Percentiles rank a stretch among this genome's conserved stretches.
These are phyloP conservation scores for Davidsoniella australis DNA, from an alignment of 2,329 filamentous ascomycete genomes.

Conservation along the genomic window DNA sequence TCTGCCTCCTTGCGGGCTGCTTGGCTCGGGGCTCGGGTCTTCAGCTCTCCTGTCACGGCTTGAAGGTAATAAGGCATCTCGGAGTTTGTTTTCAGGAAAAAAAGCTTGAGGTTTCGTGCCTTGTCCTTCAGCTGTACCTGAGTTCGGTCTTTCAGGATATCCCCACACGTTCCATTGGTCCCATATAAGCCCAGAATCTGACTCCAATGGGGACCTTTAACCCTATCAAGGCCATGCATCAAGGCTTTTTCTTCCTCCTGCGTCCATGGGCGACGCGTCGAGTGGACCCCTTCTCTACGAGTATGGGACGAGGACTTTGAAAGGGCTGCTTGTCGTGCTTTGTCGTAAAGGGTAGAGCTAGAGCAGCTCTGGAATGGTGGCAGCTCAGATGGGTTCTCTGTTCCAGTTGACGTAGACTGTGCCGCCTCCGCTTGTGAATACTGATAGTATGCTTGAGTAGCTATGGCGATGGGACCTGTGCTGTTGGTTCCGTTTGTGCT, in stretches of 20 bases:
- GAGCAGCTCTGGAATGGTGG: conserved; percentile 40
- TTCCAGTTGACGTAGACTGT: conserved; percentile 1
- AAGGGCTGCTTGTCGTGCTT: conserved; percentile 39
- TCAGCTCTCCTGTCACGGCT: conserved; percentile 76
- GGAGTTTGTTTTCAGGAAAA: conserved; percentile 80
- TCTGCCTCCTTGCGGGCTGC: conserved; percentile 53
- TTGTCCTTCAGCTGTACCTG: conserved; percentile 91
- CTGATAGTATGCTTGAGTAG: conserved; percentile 10
- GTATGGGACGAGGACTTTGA: conserved; percentile 39
- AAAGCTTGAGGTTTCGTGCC: conserved; percentile 74
- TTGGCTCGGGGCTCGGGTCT: conserved; percentile 63
- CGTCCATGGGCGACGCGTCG: conserved; percentile 64
- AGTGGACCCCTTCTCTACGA: conserved; percentile 38
- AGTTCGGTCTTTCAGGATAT: conserved; percentile 73
- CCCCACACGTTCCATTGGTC: conserved; percentile 58
- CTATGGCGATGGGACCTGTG: conserved; percentile 3
- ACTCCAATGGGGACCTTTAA: conserved; percentile 85
- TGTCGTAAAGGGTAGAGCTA: conserved; percentile 38
- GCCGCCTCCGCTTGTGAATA: conserved; percentile 7
- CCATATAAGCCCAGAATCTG: conserved; percentile 79
- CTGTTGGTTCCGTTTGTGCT: conserved; percentile 21
- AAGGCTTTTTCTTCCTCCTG: conserved; percentile 79
- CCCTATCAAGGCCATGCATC: conserved; percentile 73
- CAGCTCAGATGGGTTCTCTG: conserved; percentile 19
- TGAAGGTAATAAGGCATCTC: conserved; percentile 81